A percentile compares a stretch with the other conserved stretches of the same genome.
phyloP scores from a whole-genome alignment of 352 stramenopile species.

The Aphanomyces stellatus region DNA sequence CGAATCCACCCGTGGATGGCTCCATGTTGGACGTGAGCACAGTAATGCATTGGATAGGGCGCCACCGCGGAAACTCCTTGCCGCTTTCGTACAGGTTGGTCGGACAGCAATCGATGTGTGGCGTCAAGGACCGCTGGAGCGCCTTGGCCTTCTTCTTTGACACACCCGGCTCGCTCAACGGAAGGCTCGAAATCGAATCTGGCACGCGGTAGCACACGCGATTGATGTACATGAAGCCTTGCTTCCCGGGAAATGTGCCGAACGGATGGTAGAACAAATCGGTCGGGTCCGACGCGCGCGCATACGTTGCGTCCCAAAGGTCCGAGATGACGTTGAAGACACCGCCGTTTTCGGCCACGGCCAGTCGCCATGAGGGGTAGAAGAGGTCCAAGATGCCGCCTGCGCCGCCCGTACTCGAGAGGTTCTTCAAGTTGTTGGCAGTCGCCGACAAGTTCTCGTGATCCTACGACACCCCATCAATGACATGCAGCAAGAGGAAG shows the following conservation, averaged over 20 bases:
- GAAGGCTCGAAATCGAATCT: constrained; percentile 37
- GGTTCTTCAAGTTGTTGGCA: constrained; percentile 53
- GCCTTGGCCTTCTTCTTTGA: constrained; percentile 54
- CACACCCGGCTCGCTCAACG: constrained; percentile 28
- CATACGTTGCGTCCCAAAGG: constrained; percentile 75
- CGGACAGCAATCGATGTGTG: constrained; percentile 84
- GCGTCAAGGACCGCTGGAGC: constrained; percentile 80
- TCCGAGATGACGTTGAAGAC: constrained; percentile 79
- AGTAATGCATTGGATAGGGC: constrained; percentile 85
- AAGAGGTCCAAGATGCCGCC: constrained; percentile 85
- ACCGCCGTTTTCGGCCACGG: constrained; percentile 52
- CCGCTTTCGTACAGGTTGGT: constrained; percentile 55
- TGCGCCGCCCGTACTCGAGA: constrained; percentile 82
- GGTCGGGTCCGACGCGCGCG: constrained; percentile 32
- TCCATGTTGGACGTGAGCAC: constrained; percentile 63
- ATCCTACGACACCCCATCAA: too few species aligned
- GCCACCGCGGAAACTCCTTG: constrained; percentile 70
- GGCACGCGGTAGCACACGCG: constrained; percentile 74
- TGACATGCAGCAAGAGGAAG: too few species aligned
- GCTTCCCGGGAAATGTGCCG: constrained; percentile 53
- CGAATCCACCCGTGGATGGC: constrained; percentile 73
- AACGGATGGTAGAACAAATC: constrained; percentile 55
- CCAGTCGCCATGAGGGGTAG: constrained; percentile 81
- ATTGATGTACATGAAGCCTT: constrained; percentile 85
- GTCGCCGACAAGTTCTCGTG: constrained; percentile 54